phyloP scores from a whole-genome alignment of 1,284 basidiomycete species.

The Blastosporella zonata region DNA sequence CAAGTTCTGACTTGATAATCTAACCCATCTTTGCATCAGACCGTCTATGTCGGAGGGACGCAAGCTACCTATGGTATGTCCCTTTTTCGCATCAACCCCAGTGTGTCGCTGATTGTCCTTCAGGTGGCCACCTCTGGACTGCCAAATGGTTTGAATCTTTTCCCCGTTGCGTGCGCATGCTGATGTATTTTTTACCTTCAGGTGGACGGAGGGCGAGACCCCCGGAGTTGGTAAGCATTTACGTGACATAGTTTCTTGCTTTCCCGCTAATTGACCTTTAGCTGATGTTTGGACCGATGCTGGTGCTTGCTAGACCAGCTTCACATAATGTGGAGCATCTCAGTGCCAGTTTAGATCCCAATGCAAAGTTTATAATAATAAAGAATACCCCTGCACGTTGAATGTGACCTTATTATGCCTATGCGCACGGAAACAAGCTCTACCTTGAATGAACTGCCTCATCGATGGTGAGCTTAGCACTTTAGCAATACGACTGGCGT shows the following conservation, averaged over 20 bases:
- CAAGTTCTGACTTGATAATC: not conserved
- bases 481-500: constrained; percentile 91
- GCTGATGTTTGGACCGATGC: constrained; percentile 33
- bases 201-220: constrained; percentile 59
- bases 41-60: constrained; percentile 47
- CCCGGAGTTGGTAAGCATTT: constrained; percentile 42
- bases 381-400: too few species aligned
- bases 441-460: constrained; percentile 94
- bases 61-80: constrained; percentile 48
- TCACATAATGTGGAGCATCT: too few species aligned
- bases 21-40: constrained; percentile 21
- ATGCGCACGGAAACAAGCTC: constrained; percentile 97
- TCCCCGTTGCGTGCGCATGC: not conserved
- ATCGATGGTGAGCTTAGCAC: constrained; percentile 84
- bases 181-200: constrained; percentile 1
- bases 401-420: too few species aligned
- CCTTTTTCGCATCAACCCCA: too few species aligned
- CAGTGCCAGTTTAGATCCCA: too few species aligned
- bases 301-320: constrained; percentile 27
- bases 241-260: too few species aligned
- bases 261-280: constrained; percentile 13
- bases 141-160: constrained; percentile 39
- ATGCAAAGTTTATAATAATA: too few species aligned
- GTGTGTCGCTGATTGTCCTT: constrained; percentile 2
- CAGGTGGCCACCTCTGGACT: constrained; percentile 45